Evolutionary conservation across 371 early-diverging fungal genomes (phyloP).

Genomic region (Rhizopus delemar): DNA sequence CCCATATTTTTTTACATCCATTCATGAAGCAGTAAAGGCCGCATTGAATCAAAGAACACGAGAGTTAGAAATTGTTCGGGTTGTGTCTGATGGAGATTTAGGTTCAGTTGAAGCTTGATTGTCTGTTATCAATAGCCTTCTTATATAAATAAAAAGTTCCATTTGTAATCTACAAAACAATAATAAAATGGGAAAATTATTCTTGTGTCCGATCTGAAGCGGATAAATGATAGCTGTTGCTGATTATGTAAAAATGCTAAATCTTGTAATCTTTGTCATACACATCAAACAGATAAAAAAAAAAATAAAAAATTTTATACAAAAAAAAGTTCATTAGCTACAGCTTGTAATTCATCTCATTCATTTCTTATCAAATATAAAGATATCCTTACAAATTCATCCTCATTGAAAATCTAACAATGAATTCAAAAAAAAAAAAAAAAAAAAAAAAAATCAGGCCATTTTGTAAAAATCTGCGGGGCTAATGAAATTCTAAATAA

Average conservation of each 20-base stretch:
- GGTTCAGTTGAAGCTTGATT: not conserved
- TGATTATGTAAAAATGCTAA: too few relatives aligned
- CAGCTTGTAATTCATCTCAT: too few relatives aligned
- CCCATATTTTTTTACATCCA: conserved; percentile 28
- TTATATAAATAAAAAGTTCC: too few relatives aligned
- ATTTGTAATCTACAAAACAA: too few relatives aligned
- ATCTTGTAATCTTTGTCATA: not conserved
- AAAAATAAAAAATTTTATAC: not conserved
- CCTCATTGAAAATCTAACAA: too few relatives aligned
- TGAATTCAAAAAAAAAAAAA: not conserved
- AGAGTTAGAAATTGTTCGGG: conserved; percentile 6
- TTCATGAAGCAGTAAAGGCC: conserved; percentile 31
- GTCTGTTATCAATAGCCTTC: too few relatives aligned
- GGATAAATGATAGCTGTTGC: too few relatives aligned
- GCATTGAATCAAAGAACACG: conserved; percentile 9
- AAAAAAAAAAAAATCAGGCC: not conserved
- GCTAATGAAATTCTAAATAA: not conserved
- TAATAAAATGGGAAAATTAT: too few relatives aligned
- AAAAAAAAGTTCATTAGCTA: not conserved
- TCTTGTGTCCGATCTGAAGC: not conserved
- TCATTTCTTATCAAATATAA: too few relatives aligned
- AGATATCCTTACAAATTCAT: too few relatives aligned
- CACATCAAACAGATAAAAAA: not conserved
- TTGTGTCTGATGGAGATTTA: conserved; percentile 16
- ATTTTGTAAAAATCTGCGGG: not conserved